Percentiles rank a stretch among this genome's conserved stretches.
Conservation (phyloP, 148 eudicot genomes). For the Talinum fruticosum region DNA sequence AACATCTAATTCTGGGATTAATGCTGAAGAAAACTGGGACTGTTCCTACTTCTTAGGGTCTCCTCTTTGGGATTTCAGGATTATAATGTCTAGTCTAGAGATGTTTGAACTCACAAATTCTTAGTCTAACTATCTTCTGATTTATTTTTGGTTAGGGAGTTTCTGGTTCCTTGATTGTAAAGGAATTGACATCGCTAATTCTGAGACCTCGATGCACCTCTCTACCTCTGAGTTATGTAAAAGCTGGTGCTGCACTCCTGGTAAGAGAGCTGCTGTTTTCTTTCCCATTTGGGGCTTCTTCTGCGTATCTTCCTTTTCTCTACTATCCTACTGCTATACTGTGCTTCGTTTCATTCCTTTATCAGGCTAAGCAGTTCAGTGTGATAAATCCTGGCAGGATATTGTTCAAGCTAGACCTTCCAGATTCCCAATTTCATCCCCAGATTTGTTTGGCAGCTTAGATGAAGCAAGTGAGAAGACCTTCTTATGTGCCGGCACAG, state of each 20-base stretch:
- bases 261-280: too few relatives aligned
- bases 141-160: constrained; percentile 44
- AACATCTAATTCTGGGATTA: too few relatives aligned
- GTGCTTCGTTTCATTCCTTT: too few relatives aligned
- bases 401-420: constrained; percentile 66
- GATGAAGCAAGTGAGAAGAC: constrained; percentile 96
- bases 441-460: constrained; percentile 66
- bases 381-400: constrained; percentile 57
- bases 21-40: too few relatives aligned
- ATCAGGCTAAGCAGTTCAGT: too few relatives aligned
- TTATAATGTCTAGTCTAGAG: not conserved
- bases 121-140: not conserved
- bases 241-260: constrained; percentile 73
- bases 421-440: constrained; percentile 59
- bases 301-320: too few relatives aligned
- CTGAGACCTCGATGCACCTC: constrained; percentile 54
- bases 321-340: not conserved
- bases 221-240: constrained; percentile 64
- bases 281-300: not conserved
- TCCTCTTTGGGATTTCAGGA: too few relatives aligned
- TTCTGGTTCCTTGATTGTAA: constrained; percentile 57
- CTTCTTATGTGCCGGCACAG: constrained; percentile 87
- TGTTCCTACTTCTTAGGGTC: too few relatives aligned
- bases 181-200: constrained; percentile 50
- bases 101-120: not conserved